Conservation (phyloP, 331 rosid genomes). For the Cydonia oblonga region DNA sequence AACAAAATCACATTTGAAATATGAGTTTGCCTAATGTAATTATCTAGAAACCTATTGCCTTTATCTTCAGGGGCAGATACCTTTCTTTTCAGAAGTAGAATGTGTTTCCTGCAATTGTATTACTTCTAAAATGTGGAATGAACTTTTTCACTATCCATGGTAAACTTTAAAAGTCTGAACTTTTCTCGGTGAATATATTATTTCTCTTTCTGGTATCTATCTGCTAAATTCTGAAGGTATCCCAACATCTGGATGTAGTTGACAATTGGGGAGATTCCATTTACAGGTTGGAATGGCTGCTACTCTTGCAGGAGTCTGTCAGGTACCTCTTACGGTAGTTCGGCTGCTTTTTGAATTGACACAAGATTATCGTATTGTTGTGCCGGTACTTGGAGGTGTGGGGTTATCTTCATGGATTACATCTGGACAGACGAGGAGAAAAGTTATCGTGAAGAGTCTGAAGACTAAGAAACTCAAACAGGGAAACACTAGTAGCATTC, state of each 20-base stretch:
- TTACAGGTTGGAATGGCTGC: slow-evolving; percentile 99
- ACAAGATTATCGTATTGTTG: slow-evolving; percentile 82
- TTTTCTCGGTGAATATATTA: neutral
- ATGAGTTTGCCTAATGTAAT: neutral
- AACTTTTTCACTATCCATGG: neutral
- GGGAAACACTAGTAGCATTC: slow-evolving; percentile 15
- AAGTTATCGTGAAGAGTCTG: slow-evolving; percentile 13
- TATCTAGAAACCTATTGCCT: neutral
- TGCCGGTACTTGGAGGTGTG: slow-evolving; percentile 91
- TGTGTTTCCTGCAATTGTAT: slow-evolving; percentile 1
- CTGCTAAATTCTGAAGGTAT: neutral
- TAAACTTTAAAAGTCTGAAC: neutral
- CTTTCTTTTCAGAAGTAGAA: slow-evolving; percentile 3
- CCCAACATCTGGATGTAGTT: slow-evolving; percentile 11
- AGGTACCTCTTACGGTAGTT: slow-evolving; percentile 91
- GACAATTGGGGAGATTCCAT: slow-evolving; percentile 15
- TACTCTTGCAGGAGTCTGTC: slow-evolving; percentile 96
- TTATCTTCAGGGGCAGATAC: slow-evolving; percentile 1
- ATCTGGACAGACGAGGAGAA: slow-evolving; percentile 62
- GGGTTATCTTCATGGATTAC: slow-evolving; percentile 87
- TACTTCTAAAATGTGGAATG: neutral
- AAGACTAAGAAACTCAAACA: slow-evolving; percentile 18
- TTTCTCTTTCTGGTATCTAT: neutral
- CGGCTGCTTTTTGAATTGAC: slow-evolving; percentile 85
- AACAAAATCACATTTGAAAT: slow-evolving; percentile 17